Conservation (phyloP, 2,329 filamentous ascomycete genomes). For the Rutstroemia sp. region DNA sequence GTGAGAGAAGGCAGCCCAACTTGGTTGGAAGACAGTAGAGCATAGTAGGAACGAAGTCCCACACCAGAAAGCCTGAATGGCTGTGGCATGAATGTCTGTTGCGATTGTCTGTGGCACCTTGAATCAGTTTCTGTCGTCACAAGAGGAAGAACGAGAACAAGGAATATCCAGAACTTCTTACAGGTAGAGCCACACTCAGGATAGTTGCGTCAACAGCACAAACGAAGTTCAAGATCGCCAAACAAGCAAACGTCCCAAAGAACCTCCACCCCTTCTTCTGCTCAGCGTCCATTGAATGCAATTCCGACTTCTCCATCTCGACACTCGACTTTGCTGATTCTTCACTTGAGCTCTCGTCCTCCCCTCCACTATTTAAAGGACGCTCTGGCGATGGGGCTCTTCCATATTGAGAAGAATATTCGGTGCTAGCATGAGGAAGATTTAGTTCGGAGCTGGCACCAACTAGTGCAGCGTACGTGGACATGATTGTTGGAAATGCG, state of each 20-base stretch:
- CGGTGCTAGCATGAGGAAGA: background rate
- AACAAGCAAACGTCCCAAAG: slow-evolving; percentile 18
- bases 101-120: slow-evolving; percentile 40
- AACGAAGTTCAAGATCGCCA: slow-evolving; percentile 37
- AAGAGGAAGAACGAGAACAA: background rate
- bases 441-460: background rate
- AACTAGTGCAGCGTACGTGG: background rate
- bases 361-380: background rate
- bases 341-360: background rate
- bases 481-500: background rate
- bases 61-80: slow-evolving; percentile 60
- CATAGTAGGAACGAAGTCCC: slow-evolving; percentile 57
- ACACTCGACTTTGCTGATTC: background rate
- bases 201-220: slow-evolving; percentile 60
- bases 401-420: background rate
- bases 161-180: slow-evolving; percentile 9
- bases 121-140: background rate
- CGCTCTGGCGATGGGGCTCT: background rate
- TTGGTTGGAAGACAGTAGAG: slow-evolving; percentile 53
- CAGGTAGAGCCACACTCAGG: slow-evolving; percentile 31
- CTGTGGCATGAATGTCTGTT: slow-evolving; percentile 42
- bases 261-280: slow-evolving; percentile 16
- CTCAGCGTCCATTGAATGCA: background rate
- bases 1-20: slow-evolving; percentile 23
- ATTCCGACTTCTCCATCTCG: background rate